A percentile compares a stretch with the other conserved stretches of the same genome.
These are phyloP conservation scores for Sphaerulina musiva DNA, from an alignment of 2,329 filamentous ascomycete species.

Conservation along the genomic window DNA sequence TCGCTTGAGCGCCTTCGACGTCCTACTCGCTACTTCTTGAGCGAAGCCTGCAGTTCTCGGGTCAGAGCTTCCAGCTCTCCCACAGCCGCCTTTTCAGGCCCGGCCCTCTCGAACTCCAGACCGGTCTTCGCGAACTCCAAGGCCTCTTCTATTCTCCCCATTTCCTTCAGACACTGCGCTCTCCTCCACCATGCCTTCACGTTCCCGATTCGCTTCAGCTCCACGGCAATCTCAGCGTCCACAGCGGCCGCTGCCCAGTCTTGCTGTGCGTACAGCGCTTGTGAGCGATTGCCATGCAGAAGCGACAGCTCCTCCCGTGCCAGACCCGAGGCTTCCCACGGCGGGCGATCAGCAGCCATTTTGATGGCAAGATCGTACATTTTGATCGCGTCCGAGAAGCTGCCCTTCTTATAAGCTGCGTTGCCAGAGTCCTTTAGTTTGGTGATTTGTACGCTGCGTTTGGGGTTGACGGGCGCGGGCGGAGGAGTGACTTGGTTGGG, in stretches of 20 bases:
- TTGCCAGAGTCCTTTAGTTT: slow-evolving; percentile 91
- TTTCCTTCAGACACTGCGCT: slow-evolving; percentile 80
- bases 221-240: slow-evolving; percentile 82
- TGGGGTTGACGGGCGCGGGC: slow-evolving; percentile 85
- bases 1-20: neutral
- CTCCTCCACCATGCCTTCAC: slow-evolving; percentile 92
- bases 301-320: slow-evolving; percentile 77
- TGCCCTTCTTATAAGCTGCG: slow-evolving; percentile 69
- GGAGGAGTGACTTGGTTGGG: slow-evolving; percentile 68
- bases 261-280: slow-evolving; percentile 77
- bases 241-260: slow-evolving; percentile 80
- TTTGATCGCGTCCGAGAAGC: slow-evolving; percentile 67
- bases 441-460: slow-evolving; percentile 76
- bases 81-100: slow-evolving; percentile 28
- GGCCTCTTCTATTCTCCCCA: slow-evolving; percentile 80
- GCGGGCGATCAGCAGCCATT: slow-evolving; percentile 75
- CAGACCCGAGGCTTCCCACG: slow-evolving; percentile 80
- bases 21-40: slow-evolving; percentile 10
- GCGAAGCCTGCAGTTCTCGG: slow-evolving; percentile 25
- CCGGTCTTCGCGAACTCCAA: slow-evolving; percentile 68
- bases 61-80: slow-evolving; percentile 30
- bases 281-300: slow-evolving; percentile 79
- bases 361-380: slow-evolving; percentile 81
- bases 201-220: slow-evolving; percentile 79
- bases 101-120: slow-evolving; percentile 53